phyloP scores from a whole-genome alignment of 1,284 basidiomycete species.

The Pseudozyma sp. region DNA sequence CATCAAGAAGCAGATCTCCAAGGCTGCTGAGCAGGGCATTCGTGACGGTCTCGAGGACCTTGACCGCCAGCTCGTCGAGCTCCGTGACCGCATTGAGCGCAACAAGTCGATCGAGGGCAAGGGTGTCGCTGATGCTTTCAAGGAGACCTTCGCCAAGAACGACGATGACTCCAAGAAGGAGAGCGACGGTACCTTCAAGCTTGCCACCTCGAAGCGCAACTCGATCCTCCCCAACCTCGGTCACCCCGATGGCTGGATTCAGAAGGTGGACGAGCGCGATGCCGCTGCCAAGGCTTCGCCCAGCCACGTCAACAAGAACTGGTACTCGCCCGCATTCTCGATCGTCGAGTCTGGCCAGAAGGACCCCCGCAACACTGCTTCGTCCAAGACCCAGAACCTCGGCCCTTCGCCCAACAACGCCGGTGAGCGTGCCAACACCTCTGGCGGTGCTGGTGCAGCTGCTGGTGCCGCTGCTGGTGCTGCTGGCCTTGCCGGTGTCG shows the following conservation, averaged over 20 bases:
- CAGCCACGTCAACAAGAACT: constrained; percentile 72
- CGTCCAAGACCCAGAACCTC: constrained; percentile 45
- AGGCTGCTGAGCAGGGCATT: constrained; percentile 82
- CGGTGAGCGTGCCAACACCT: constrained; percentile 25
- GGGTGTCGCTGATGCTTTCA: constrained; percentile 72
- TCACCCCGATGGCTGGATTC: constrained; percentile 79
- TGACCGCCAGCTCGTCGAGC: constrained; percentile 85
- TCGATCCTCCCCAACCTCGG: constrained; percentile 72
- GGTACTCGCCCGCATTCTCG: constrained; percentile 77
- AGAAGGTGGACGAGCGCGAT: constrained; percentile 75
- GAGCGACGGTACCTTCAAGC: constrained; percentile 59
- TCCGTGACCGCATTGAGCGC: constrained; percentile 78
- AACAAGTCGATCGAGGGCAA: constrained; percentile 53
- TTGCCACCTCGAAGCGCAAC: constrained; percentile 62
- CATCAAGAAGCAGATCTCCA: constrained; percentile 90
- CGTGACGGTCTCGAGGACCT: constrained; percentile 84
- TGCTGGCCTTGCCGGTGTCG: constrained; percentile 16
- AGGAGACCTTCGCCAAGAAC: constrained; percentile 74
- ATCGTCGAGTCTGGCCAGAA: constrained; percentile 54
- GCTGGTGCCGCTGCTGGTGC: constrained; percentile 17
- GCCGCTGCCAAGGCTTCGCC: constrained; percentile 70
- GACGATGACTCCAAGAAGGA: constrained; percentile 68
- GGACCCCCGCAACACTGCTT: constrained; percentile 48
- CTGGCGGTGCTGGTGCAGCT: constrained; percentile 11
- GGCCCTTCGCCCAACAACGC: constrained; percentile 40